Percentiles rank a stretch among this genome's conserved stretches.
These are phyloP conservation scores for Trichoderma sp. DNA, from an alignment of 2,329 filamentous ascomycete genomes.

Conservation along the genomic window DNA sequence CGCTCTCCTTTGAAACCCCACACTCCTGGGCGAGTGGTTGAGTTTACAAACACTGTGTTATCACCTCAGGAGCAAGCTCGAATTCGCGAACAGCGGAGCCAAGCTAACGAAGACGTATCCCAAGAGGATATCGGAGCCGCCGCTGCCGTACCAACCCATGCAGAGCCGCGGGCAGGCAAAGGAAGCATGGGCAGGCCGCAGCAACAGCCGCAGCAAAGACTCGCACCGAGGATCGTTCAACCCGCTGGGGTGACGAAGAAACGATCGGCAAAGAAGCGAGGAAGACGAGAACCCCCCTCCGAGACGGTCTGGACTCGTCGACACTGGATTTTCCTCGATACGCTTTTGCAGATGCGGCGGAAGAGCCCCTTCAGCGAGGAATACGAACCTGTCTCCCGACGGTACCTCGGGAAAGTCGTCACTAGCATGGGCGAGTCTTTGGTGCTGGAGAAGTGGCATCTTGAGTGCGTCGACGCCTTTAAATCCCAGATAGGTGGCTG, in stretches of 20 bases:
- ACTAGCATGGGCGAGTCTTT: slow-evolving; percentile 45
- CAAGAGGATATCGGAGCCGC: not conserved
- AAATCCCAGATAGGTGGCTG: slow-evolving; percentile 46
- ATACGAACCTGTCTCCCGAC: slow-evolving; percentile 31
- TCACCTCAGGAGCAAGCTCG: slow-evolving; percentile 44
- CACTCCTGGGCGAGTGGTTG: slow-evolving; percentile 56
- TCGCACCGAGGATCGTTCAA: not conserved
- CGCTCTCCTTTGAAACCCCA: slow-evolving; percentile 56
- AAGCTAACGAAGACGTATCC: slow-evolving; percentile 26
- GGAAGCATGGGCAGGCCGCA: slow-evolving; percentile 20
- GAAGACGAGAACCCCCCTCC: slow-evolving; percentile 33
- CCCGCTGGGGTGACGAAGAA: slow-evolving; percentile 17
- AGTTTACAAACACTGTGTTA: slow-evolving; percentile 52
- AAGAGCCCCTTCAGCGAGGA: slow-evolving; percentile 35
- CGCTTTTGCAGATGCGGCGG: slow-evolving; percentile 48
- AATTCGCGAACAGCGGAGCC: slow-evolving; percentile 31
- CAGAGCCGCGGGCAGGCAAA: slow-evolving; percentile 23
- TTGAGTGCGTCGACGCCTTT: slow-evolving; percentile 57
- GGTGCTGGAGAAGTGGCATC: slow-evolving; percentile 53
- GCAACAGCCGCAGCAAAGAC: not conserved
- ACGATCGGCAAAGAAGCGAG: not conserved
- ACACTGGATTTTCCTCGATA: slow-evolving; percentile 54
- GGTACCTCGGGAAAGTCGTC: slow-evolving; percentile 49
- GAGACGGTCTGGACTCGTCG: slow-evolving; percentile 45
- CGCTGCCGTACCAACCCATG: slow-evolving; percentile 1